Percentiles rank a stretch among this genome's conserved stretches.
Evolutionary conservation across 179 eudicot genomes (phyloP).

Genomic region (Corrigiola litoralis): DNA sequence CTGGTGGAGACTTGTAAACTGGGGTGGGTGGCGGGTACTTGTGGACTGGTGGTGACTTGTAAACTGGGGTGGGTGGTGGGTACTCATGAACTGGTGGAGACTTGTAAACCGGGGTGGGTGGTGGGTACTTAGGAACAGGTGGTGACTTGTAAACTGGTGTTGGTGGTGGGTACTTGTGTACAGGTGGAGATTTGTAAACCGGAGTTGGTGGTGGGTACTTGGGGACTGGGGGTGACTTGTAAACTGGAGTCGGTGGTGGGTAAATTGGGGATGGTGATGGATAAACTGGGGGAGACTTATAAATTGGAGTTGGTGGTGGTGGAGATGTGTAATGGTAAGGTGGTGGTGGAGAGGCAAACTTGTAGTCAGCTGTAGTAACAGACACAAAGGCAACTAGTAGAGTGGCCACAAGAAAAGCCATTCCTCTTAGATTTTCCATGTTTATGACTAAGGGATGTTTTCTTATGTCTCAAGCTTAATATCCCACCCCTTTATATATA

Average conservation of each 20-base stretch:
- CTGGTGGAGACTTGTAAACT: constrained; percentile 10
- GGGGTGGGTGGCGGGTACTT: constrained; percentile 6
- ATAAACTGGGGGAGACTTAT: constrained; percentile 6
- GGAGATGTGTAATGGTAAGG: neutral
- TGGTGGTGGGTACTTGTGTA: neutral
- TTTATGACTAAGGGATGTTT: neutral
- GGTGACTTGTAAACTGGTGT: constrained; percentile 13
- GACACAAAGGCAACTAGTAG: constrained; percentile 14
- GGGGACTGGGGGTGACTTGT: constrained; percentile 12
- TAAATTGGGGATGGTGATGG: neutral
- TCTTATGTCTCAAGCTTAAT: constrained; percentile 1
- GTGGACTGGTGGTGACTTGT: constrained; percentile 16
- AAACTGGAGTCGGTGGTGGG: neutral
- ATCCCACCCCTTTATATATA: constrained; percentile 3
- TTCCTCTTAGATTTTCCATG: neutral
- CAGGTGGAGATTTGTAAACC: constrained; percentile 10
- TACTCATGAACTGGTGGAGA: constrained; percentile 7
- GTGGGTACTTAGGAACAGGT: constrained; percentile 4
- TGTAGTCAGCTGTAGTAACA: constrained; percentile 9
- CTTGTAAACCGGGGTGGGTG: constrained; percentile 5
- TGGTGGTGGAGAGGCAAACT: constrained; percentile 9
- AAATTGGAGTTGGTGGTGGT: constrained; percentile 4
- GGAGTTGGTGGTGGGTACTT: constrained; percentile 3
- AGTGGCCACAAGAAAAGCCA: constrained; percentile 3
- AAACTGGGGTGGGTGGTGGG: constrained; percentile 8